Evolutionary conservation across 108 stramenopile species (phyloP), one percentile per base, ranked within the genome.

Genomic region (Cyclotella baltica): DNA sequence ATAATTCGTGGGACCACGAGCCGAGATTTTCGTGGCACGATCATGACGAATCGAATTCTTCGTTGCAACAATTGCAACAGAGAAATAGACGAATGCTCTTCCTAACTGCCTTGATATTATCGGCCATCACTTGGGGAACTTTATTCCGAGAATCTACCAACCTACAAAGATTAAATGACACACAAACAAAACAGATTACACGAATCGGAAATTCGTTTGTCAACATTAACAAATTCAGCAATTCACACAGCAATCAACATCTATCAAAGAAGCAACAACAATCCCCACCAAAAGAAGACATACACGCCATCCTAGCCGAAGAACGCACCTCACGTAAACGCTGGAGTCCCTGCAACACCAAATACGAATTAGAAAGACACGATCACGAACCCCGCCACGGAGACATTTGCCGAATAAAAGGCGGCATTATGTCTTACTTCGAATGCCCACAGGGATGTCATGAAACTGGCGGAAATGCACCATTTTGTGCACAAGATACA

Each of bases 321-420:
- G 53, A 61, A 61, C 31, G 16, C 1, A 30, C 11, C 1, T 3
- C 55, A 2, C 55, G 55, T 25, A 52, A 53, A 62, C 22, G 62
- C 40, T 75, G 75, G 75, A 67, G 67, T 34, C 74, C 75, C 47
- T 74, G 78, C 72, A 43, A 34, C 52, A 34, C 47, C 55, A 69
- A 74, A 48, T 69, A 80, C 37, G 67, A 61, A 67, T 52, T 80
- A 11, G 73, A 75, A 74, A 34, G 73, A 28, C 72, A 75, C 43
- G 67, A 73, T 6, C 46, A 67, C 67, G 73, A 80, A 67, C 43
- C 62, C 13, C 66, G 61, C 16, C 73, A 73, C 53, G 78, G 72
- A 57, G 78, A 73, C 62, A 34, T 79, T 38, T 79, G 71, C 27
- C 62, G 71, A 28, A 48, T 65, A 46, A 75, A 79, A 33, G 57